A percentile compares a stretch with the other conserved stretches of the same genome.
Evolutionary conservation across 2,329 filamentous ascomycete genomes (phyloP).

Genomic region (Aspergillus transmontanensis): DNA sequence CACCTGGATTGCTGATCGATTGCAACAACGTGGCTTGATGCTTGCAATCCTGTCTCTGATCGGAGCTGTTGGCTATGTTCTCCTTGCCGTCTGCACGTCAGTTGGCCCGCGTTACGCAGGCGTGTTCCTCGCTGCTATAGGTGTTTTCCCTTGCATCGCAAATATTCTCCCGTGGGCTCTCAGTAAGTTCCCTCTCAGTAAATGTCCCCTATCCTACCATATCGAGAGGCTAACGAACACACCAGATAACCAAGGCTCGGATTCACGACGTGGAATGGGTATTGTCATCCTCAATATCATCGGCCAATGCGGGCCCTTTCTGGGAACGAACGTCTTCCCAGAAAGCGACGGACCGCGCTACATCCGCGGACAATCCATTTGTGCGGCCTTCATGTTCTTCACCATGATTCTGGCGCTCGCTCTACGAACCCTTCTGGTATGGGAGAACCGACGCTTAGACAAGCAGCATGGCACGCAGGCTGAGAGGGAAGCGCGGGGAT

Average conservation of each 20-base stretch:
- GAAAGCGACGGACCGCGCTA: conserved; percentile 49
- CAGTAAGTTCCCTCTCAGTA: conserved; percentile 35
- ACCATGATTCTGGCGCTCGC: conserved; percentile 58
- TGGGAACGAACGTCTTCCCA: conserved; percentile 68
- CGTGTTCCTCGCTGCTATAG: conserved; percentile 59
- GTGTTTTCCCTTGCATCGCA: conserved; percentile 68
- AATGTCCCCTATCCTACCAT: not conserved
- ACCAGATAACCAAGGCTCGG: conserved; percentile 68
- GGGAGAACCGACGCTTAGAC: conserved; percentile 64
- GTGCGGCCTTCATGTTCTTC: conserved; percentile 64
- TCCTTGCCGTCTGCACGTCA: conserved; percentile 61
- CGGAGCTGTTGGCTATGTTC: conserved; percentile 64
- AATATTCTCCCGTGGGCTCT: conserved; percentile 72
- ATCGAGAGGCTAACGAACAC: not conserved
- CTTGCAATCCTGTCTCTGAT: conserved; percentile 60
- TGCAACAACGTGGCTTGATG: conserved; percentile 64
- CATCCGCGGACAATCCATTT: conserved; percentile 61
- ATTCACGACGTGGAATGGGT: conserved; percentile 66
- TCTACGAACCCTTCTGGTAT: conserved; percentile 57
- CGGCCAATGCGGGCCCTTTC: conserved; percentile 69
- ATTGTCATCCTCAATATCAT: conserved; percentile 74
- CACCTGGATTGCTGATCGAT: conserved; percentile 67
- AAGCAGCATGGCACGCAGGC: conserved; percentile 43
- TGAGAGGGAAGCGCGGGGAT: conserved; percentile 19
- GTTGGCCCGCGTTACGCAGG: conserved; percentile 55